Evolutionary conservation across 495 filamentous ascomycete species (phyloP), one percentile per base, ranked within the genome.

Genomic region (Aspergillus heteromorphus): DNA sequence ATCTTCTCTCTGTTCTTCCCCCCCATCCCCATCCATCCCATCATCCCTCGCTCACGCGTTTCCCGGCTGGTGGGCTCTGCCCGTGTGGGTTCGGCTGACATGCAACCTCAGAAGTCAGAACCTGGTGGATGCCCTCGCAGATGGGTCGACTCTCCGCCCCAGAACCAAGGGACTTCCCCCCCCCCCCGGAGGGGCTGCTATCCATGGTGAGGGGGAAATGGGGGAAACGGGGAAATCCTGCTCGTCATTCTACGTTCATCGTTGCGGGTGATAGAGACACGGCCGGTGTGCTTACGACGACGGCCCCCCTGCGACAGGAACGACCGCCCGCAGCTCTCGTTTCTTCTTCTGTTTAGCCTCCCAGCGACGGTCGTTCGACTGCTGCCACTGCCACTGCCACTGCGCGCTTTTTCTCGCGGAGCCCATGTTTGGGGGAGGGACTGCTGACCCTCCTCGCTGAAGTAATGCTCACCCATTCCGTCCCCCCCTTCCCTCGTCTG

Each of bases 381-480:
- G n/a, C 27, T 30, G 20, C 14, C 9, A 19, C 5, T 18, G 40
- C n/a, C 3, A 20, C 9, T 20, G 19, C 42, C 42, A 45, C 19
- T 45, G 42, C 42, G 42, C 42, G 42, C 42, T 45, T 45, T 45
- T 45, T 45, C 18, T 21, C 42, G 42, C 42, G 11, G 34, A 31
- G 47, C 31, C 40, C 25, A 31, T 38, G 27, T 23, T 51, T 48
- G 42, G 49, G n/a, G n/a, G n/a, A n/a, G 48, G 50, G 20, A 42
- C 42, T 54, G 51, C 48, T 53, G 27, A 41, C 43, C 52, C 42
- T 45, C 29, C 48, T 51, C 51, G 51, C 56, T 54, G 56, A 59
- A 59, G 51, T 59, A 59, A 58, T 58, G 41, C 34, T 57, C 54
- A 51, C 55, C 55, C 48, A 50, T 49, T 45, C 48, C 30, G 45